phyloP scores from a whole-genome alignment of 108 stramenopile genomes.

The Halocafeteria seosinensis region DNA sequence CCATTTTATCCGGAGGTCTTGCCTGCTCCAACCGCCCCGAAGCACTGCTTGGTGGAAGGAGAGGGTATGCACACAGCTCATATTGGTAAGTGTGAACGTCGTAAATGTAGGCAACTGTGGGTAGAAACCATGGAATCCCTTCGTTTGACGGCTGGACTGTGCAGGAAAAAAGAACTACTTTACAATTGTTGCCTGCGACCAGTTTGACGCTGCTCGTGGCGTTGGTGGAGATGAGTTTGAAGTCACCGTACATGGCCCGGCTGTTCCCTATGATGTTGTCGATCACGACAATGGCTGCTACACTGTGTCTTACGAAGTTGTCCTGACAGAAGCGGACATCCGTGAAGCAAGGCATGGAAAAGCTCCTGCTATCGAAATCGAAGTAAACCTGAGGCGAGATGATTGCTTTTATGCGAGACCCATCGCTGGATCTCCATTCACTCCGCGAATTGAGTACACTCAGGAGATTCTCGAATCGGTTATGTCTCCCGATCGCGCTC shows the following conservation, averaged over 20 bases:
- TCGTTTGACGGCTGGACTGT: no score
- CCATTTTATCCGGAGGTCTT: background rate
- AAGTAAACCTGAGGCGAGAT: background rate
- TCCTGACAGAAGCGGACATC: background rate
- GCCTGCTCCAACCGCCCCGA: slow-evolving; percentile 1
- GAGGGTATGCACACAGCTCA: background rate
- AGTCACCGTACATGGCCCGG: background rate
- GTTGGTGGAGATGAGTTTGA: background rate
- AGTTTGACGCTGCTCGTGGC: background rate
- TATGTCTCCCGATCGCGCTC: background rate
- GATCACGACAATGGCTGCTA: background rate
- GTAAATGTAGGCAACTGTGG: no score
- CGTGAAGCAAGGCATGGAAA: background rate
- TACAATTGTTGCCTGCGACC: background rate
- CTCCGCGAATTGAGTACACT: background rate
- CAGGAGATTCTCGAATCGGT: background rate
- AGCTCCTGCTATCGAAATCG: background rate
- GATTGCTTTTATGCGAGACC: background rate
- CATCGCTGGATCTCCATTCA: background rate
- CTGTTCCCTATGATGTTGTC: background rate
- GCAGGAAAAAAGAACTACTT: background rate
- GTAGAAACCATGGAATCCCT: no score
- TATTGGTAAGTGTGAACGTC: no score
- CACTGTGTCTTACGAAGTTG: background rate
- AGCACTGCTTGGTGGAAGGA: background rate